Conservation (phyloP, 2,329 filamentous ascomycete species). For the Sporothrix inflata region DNA sequence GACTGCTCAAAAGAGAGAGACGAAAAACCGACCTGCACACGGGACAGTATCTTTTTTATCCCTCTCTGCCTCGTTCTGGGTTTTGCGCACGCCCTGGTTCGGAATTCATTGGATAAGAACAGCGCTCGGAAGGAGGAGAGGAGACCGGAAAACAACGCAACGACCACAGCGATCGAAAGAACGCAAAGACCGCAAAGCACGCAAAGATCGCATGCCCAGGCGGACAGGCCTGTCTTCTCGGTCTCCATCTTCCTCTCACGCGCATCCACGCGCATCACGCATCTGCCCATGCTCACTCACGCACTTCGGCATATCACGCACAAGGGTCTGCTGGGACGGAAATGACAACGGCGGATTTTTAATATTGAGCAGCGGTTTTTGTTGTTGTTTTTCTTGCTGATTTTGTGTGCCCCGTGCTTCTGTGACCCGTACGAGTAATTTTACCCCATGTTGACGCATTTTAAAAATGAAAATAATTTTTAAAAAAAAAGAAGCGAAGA, state of each 20-base stretch:
- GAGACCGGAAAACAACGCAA: not conserved
- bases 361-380: not conserved
- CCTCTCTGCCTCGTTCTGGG: not conserved
- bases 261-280: not conserved
- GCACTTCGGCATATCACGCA: not conserved
- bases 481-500: conserved; percentile 1
- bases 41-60: not conserved
- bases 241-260: not conserved
- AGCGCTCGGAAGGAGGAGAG: not conserved
- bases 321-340: not conserved
- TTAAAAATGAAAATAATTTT: not conserved
- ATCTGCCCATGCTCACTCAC: conserved; percentile 9
- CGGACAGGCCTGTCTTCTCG: not conserved
- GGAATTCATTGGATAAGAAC: conserved; percentile 12
- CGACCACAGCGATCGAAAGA: too few relatives aligned
- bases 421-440: not conserved
- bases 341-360: not conserved
- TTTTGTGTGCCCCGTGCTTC: conserved; percentile 18
- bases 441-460: conserved; percentile 10
- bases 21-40: not conserved
- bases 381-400: not conserved
- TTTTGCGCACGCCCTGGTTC: conserved; percentile 8
- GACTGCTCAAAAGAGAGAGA: not conserved
- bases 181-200: conserved; percentile 12
- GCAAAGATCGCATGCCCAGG: not conserved